Evolutionary conservation across 164 flowering plant species (phyloP).

Genomic region (Protea cynaroides): DNA sequence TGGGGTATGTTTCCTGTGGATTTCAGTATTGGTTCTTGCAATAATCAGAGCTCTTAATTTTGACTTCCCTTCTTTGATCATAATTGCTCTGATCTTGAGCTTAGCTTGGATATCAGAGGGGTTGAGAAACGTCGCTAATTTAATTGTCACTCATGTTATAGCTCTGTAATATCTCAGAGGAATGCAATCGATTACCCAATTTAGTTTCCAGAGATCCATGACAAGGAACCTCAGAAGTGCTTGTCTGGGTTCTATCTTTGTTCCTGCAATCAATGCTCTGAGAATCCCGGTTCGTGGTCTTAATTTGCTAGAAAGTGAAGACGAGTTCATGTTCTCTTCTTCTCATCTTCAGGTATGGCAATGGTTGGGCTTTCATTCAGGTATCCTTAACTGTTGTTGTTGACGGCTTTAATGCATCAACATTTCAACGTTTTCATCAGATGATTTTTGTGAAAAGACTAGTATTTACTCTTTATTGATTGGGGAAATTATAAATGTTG

Average conservation of each 20-base stretch:
- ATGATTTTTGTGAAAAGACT: too few relatives aligned
- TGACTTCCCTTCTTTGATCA: conserved; percentile 49
- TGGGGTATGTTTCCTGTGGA: conserved; percentile 68
- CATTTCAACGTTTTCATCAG: too few relatives aligned
- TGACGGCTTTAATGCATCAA: too few relatives aligned
- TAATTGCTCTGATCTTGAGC: conserved; percentile 55
- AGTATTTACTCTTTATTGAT: too few relatives aligned
- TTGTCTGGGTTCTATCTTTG: conserved; percentile 76
- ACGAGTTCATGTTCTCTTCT: conserved; percentile 95
- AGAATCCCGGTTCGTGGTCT: conserved; percentile 67
- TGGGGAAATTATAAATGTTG: too few relatives aligned
- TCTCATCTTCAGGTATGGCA: conserved; percentile 80
- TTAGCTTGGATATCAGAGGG: conserved; percentile 87
- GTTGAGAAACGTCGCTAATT: conserved; percentile 72
- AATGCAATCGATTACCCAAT: conserved; percentile 66
- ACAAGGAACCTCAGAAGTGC: conserved; percentile 79
- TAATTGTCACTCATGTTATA: conserved; percentile 71
- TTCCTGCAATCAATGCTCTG: conserved; percentile 75
- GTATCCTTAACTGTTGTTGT: conserved; percentile 21
- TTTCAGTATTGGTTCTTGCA: conserved; percentile 73
- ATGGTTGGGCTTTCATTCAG: conserved; percentile 96
- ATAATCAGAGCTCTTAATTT: conserved; percentile 78
- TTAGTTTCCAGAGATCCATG: conserved; percentile 82
- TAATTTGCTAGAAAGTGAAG: conserved; percentile 89
- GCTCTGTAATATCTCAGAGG: conserved; percentile 81